phyloP scores from a whole-genome alignment of 495 filamentous ascomycete genomes.

The Penicillium lividum region DNA sequence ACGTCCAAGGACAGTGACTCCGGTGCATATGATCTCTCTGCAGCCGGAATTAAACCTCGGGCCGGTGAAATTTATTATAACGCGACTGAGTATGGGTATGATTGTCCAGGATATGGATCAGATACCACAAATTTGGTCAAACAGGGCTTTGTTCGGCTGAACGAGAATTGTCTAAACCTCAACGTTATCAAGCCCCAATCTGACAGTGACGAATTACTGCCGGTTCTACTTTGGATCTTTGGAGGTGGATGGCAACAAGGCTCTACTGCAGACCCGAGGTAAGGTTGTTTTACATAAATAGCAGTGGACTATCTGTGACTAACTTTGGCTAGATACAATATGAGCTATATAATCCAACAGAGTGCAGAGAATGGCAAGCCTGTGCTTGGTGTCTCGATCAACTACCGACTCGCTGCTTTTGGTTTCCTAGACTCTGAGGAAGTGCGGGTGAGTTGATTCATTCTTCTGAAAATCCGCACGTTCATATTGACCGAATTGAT shows the following conservation, averaged over 20 bases:
- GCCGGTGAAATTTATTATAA: conserved; percentile 28
- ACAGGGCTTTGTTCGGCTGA: conserved; percentile 28
- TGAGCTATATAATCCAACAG: conserved; percentile 40
- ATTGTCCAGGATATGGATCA: conserved; percentile 40
- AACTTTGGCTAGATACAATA: conserved; percentile 30
- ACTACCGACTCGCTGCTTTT: conserved; percentile 71
- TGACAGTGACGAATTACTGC: conserved; percentile 45
- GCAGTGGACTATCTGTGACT: neutral
- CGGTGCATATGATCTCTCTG: conserved; percentile 13
- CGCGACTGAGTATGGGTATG: conserved; percentile 38
- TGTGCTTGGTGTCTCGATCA: conserved; percentile 71
- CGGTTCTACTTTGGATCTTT: conserved; percentile 68
- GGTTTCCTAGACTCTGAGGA: conserved; percentile 64
- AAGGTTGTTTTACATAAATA: conserved; percentile 10
- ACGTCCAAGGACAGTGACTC: conserved; percentile 26
- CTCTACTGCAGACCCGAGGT: conserved; percentile 40
- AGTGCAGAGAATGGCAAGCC: conserved; percentile 51
- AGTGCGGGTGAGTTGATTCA: conserved; percentile 31
- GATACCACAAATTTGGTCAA: conserved; percentile 29
- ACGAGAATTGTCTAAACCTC: conserved; percentile 66
- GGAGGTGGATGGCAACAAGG: conserved; percentile 57
- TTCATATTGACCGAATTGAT: neutral
- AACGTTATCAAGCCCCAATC: conserved; percentile 62
- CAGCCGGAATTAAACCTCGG: neutral
- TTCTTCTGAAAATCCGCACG: neutral